These are phyloP conservation scores for Ramularia endophylla DNA, from an alignment of 2,329 filamentous ascomycete species.

Conservation along the genomic window DNA sequence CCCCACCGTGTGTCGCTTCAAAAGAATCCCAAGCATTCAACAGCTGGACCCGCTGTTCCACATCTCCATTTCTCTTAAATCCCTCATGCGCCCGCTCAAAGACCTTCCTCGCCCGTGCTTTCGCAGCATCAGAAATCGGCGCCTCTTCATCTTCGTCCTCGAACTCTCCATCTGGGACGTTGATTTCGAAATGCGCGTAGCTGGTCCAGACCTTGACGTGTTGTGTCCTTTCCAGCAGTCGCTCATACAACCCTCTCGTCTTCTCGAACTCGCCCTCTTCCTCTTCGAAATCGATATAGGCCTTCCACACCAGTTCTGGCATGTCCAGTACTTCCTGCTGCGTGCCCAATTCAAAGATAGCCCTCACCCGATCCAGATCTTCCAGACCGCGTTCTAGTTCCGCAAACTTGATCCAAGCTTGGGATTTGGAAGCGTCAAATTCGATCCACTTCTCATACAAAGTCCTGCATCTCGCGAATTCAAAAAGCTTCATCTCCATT, in stretches of 20 bases:
- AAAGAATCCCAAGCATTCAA: constrained; percentile 92
- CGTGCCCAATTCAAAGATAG: constrained; percentile 88
- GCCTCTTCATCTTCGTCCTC: constrained; percentile 52
- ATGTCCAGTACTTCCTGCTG: constrained; percentile 81
- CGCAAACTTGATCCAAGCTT: constrained; percentile 95
- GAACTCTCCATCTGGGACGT: constrained; percentile 70
- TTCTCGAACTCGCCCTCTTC: constrained; percentile 76
- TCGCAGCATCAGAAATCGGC: constrained; percentile 73
- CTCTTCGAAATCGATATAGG: constrained; percentile 98
- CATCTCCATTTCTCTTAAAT: constrained; percentile 85
- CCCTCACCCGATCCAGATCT: constrained; percentile 78
- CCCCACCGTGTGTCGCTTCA: constrained; percentile 74
- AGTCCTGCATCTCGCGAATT: constrained; percentile 84
- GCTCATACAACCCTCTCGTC: constrained; percentile 78
- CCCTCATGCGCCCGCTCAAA: constrained; percentile 80
- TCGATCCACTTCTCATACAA: constrained; percentile 92
- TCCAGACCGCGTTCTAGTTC: constrained; percentile 88
- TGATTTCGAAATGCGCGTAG: constrained; percentile 97
- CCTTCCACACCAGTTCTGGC: constrained; percentile 96
- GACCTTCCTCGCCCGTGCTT: constrained; percentile 70
- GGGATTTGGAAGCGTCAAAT: constrained; percentile 83
- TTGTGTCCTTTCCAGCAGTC: constrained; percentile 87
- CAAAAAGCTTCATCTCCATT: constrained; percentile 86
- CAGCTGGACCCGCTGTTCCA: constrained; percentile 87
- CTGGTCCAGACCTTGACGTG: constrained; percentile 99